Conservation (phyloP, 202 grass and related monocot genomes). For the Setaria viridis region DNA sequence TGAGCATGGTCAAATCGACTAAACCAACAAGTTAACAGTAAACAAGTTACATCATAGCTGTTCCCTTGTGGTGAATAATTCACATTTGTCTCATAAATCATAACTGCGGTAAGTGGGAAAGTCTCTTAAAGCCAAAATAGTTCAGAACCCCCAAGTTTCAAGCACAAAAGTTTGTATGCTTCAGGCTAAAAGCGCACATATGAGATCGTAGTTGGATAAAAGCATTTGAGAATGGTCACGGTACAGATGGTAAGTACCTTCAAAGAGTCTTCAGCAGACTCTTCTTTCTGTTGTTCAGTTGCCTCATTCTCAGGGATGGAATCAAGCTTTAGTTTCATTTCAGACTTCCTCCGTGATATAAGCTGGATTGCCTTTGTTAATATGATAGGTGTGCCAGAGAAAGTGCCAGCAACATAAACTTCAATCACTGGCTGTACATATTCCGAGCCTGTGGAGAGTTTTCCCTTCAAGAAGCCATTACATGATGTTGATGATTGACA, state of each 20-base stretch:
- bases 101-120: background rate
- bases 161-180: background rate
- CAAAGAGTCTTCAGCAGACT: slow-evolving; percentile 43
- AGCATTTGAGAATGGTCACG: slow-evolving; percentile 19
- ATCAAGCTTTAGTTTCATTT: slow-evolving; percentile 72
- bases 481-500: slow-evolving; percentile 59
- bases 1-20: slow-evolving; percentile 8
- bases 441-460: slow-evolving; percentile 51
- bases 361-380: slow-evolving; percentile 78
- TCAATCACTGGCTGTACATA: slow-evolving; percentile 68
- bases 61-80: background rate
- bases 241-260: slow-evolving; percentile 60
- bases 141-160: background rate
- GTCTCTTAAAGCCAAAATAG: slow-evolving; percentile 11
- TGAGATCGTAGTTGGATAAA: background rate
- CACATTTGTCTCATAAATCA: background rate
- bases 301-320: slow-evolving; percentile 83
- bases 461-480: slow-evolving; percentile 74
- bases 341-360: slow-evolving; percentile 70
- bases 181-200: slow-evolving; percentile 8
- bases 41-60: background rate
- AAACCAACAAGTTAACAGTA: slow-evolving; percentile 3
- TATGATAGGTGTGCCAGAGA: slow-evolving; percentile 81
- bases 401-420: slow-evolving; percentile 82
- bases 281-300: slow-evolving; percentile 63